These are phyloP conservation scores for Carpinus viminea DNA, from an alignment of 306 rosid genomes.

Conservation along the genomic window DNA sequence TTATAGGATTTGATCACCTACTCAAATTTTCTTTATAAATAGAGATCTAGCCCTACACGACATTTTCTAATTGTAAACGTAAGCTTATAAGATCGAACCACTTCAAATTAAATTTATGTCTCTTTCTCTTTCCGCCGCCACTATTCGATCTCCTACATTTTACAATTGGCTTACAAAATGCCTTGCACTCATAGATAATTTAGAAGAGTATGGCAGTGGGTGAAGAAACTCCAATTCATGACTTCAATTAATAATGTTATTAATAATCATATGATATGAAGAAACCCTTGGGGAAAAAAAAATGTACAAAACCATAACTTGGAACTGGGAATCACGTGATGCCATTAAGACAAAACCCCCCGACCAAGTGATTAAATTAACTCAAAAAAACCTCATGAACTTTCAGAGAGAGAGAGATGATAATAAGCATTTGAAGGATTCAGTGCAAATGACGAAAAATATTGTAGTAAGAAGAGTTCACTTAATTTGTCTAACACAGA, in stretches of 20 bases:
- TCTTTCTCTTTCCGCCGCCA: too few species aligned
- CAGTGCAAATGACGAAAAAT: slow-evolving; percentile 52
- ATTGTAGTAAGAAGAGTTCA: background rate
- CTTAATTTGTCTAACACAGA: slow-evolving; percentile 43
- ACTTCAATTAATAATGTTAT: slow-evolving; percentile 18
- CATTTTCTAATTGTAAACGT: too few species aligned
- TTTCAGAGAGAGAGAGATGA: slow-evolving; percentile 31
- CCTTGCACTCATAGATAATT: background rate
- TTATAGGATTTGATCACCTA: too few species aligned
- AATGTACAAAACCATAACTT: slow-evolving; percentile 62
- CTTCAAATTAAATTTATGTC: too few species aligned
- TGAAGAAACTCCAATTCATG: slow-evolving; percentile 13
- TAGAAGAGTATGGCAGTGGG: background rate
- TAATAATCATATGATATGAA: slow-evolving; percentile 9
- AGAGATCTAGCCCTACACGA: too few species aligned
- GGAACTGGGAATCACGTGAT: slow-evolving; percentile 99
- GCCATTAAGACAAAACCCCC: slow-evolving; percentile 90
- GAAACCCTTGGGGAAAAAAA: background rate
- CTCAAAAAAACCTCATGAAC: slow-evolving; percentile 38
- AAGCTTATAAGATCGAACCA: too few species aligned
- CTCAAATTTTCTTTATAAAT: too few species aligned
- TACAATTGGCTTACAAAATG: background rate
- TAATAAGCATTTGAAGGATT: slow-evolving; percentile 50
- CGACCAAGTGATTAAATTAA: slow-evolving; percentile 94
- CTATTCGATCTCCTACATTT: too few species aligned